phyloP scores from a whole-genome alignment of 2,329 filamentous ascomycete genomes.

The Cladophialophora exuberans region DNA sequence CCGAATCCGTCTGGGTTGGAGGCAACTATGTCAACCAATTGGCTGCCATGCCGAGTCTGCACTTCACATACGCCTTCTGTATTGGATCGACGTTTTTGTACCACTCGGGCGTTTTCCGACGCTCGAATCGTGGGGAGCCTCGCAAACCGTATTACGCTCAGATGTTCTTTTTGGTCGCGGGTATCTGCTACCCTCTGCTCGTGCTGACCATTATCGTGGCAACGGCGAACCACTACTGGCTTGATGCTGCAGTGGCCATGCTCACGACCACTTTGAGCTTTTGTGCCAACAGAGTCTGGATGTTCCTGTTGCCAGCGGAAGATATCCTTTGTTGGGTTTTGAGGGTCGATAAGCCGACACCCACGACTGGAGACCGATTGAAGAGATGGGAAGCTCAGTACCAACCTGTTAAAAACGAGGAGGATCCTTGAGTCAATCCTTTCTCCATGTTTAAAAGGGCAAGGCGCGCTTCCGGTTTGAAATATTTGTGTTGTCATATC shows the following conservation, averaged over 20 bases:
- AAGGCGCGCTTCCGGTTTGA: too few species aligned
- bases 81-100: constrained; percentile 59
- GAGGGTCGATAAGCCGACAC: constrained; percentile 56
- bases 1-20: constrained; percentile 58
- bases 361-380: constrained; percentile 54
- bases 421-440: constrained; percentile 25
- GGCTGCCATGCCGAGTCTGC: constrained; percentile 62
- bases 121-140: constrained; percentile 46
- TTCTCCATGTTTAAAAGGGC: too few species aligned
- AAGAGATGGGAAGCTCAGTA: constrained; percentile 34
- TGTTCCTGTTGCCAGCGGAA: constrained; percentile 56
- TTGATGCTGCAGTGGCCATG: constrained; percentile 57
- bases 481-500: too few species aligned
- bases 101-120: constrained; percentile 55
- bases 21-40: constrained; percentile 63
- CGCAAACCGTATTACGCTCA: constrained; percentile 40
- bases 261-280: constrained; percentile 54
- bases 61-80: constrained; percentile 60
- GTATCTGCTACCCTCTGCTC: constrained; percentile 53
- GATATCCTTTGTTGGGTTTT: constrained; percentile 53
- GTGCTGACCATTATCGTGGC: constrained; percentile 59
- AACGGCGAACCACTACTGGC: constrained; percentile 63
- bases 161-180: constrained; percentile 48
- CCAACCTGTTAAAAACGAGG: constrained; percentile 23
- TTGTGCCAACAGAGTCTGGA: constrained; percentile 53